These are phyloP conservation scores for Nothophaeocryptopus gaeumannii DNA, from an alignment of 2,329 filamentous ascomycete genomes.

Conservation along the genomic window DNA sequence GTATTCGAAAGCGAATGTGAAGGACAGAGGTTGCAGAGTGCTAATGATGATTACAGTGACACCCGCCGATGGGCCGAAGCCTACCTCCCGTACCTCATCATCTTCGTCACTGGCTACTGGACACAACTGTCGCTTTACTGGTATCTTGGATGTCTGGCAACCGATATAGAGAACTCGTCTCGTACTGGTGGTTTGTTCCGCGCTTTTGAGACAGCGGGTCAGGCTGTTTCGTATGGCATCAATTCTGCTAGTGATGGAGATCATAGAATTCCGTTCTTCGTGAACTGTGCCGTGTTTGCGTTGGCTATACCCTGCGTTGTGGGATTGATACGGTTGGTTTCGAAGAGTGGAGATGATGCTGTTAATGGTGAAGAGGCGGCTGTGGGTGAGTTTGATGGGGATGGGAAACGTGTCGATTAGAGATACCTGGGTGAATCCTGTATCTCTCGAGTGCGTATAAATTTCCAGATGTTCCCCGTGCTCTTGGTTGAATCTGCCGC, in stretches of 20 bases:
- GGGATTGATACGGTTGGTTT: constrained; percentile 18
- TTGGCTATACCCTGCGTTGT: constrained; percentile 22
- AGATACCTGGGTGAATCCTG: no score
- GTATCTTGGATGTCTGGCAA: constrained; percentile 39
- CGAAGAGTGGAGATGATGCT: constrained; percentile 3
- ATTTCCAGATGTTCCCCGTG: no score
- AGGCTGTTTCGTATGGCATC: constrained; percentile 31
- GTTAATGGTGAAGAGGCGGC: background rate
- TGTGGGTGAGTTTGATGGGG: background rate
- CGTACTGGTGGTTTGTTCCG: constrained; percentile 31
- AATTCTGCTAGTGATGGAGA: constrained; percentile 16
- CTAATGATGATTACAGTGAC: constrained; percentile 6
- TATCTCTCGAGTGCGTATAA: no score
- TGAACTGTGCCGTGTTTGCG: constrained; percentile 21
- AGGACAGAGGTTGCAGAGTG: background rate
- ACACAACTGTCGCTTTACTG: constrained; percentile 36
- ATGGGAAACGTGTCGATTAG: background rate
- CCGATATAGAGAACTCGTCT: constrained; percentile 34
- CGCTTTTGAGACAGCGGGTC: constrained; percentile 49
- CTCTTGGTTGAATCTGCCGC: no score
- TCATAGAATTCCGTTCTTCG: constrained; percentile 15
- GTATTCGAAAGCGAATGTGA: background rate
- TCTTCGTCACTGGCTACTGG: constrained; percentile 26
- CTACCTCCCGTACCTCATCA: constrained; percentile 26
- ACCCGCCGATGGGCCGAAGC: constrained; percentile 19